Evolutionary conservation across 345 rosid genomes (phyloP), one percentile per base, ranked within the genome.

Genomic region (Arabis hirsuta): DNA sequence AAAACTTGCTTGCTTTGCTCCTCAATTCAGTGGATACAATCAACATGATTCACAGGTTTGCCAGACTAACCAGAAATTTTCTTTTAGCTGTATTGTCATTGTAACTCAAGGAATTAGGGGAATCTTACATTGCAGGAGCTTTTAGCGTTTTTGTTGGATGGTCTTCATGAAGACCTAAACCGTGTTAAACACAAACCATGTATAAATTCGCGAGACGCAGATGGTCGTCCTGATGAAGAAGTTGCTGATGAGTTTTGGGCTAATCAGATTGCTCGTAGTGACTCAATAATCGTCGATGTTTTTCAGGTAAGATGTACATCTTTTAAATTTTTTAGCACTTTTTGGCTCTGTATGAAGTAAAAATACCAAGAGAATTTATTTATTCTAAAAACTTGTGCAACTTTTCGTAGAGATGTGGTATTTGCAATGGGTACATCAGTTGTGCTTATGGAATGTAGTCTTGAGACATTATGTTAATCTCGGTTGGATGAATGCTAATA

Each of bases 221-320:
- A 90, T 81, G 98, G 97, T 64, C 97, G 94, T 51, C 96, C 96
- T 34, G 99, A 95, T 82, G 98, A 90, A 84, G 98, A 90, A 86
- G 99, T 95, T 73, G 98, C 99, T 38, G 99, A 95, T 84, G 99
- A 95, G 80, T 95, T 91, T 74, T 95, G 99, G 99, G 93, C 97
- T 22, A 95, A 90, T 84, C 98, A 95, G 77, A 88, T 95, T 80
- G 98, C 98, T 72, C 96, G 98, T 38, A 95, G 91, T 79, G 90
- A 95, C 85, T 95, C 99, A n/a, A 95, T 95, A 70, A 91, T 95
- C 60, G 99, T 95, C 78, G 99, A 95, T 80, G 99, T 95, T 55
- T 95, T 98, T 84, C 99, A 95, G 83, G 99, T 95, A 72, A 80
- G 69, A 54, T 63, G 89, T 80, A 74, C 52, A 71, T 71, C 62